Conservation (phyloP, 768 basidiomycete genomes). For the Lactifluus echinatus region DNA sequence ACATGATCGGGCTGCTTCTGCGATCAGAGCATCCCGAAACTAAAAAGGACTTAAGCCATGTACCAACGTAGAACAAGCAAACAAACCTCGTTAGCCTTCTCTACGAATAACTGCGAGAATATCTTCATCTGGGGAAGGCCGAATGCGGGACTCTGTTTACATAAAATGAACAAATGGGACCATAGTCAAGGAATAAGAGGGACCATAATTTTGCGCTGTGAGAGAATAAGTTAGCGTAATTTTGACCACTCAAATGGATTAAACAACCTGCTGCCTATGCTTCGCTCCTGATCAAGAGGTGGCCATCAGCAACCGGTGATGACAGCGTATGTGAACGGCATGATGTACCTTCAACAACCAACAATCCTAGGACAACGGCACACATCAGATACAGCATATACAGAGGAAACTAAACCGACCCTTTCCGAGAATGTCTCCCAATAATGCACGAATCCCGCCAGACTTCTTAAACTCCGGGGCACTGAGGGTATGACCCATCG, state of each 20-base stretch:
- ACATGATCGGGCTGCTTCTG: neutral
- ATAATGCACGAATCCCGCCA: neutral
- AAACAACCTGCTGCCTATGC: constrained; percentile 12
- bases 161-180: neutral
- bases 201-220: constrained; percentile 14
- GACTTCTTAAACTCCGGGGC: constrained; percentile 11
- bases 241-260: neutral
- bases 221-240: neutral
- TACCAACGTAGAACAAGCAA: neutral
- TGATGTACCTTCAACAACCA: constrained; percentile 6
- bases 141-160: constrained; percentile 12
- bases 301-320: neutral
- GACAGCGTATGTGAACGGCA: neutral
- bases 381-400: neutral
- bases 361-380: constrained; percentile 1
- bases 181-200: neutral
- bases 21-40: constrained; percentile 5
- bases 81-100: constrained; percentile 17
- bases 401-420: neutral
- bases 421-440: neutral
- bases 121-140: constrained; percentile 7
- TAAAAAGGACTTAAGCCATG: neutral
- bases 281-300: neutral
- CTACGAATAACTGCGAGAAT: constrained; percentile 7
- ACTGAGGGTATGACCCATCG: constrained; percentile 3